Evolutionary conservation across 2,329 filamentous ascomycete genomes (phyloP).

Genomic region (Penicillium sp.): DNA sequence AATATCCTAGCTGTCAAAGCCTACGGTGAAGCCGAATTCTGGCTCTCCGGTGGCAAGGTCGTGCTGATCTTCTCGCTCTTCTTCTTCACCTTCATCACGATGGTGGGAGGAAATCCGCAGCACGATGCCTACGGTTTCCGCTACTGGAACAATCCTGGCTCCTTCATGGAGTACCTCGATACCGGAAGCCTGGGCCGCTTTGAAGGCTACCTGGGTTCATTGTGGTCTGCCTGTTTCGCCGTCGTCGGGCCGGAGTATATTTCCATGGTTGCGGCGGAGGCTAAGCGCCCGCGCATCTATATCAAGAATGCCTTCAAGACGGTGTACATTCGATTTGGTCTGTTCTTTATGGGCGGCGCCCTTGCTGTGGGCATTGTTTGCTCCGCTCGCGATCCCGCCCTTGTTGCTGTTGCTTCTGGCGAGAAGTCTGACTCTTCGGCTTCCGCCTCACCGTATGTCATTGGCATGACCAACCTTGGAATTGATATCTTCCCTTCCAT

Average conservation of each 20-base stretch:
- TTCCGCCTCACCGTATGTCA: slow-evolving; percentile 65
- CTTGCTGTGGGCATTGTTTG: slow-evolving; percentile 72
- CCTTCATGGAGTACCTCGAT: slow-evolving; percentile 68
- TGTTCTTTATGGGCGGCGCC: slow-evolving; percentile 75
- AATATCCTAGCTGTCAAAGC: slow-evolving; percentile 71
- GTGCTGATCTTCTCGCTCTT: slow-evolving; percentile 70
- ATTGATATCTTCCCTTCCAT: slow-evolving; percentile 61
- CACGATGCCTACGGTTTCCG: slow-evolving; percentile 72
- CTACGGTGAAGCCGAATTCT: slow-evolving; percentile 67
- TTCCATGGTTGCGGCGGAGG: slow-evolving; percentile 65
- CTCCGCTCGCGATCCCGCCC: slow-evolving; percentile 62
- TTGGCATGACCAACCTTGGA: slow-evolving; percentile 62
- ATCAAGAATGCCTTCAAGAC: slow-evolving; percentile 76
- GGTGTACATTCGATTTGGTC: slow-evolving; percentile 74
- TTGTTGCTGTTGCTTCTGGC: slow-evolving; percentile 17
- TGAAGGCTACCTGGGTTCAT: slow-evolving; percentile 64
- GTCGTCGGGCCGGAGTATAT: slow-evolving; percentile 69
- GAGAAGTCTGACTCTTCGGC: slow-evolving; percentile 38
- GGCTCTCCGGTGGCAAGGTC: slow-evolving; percentile 62
- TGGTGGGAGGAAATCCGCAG: slow-evolving; percentile 77
- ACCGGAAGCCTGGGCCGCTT: slow-evolving; percentile 64
- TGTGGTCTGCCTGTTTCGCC: slow-evolving; percentile 70
- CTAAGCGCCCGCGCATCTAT: slow-evolving; percentile 67
- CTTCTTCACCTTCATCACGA: slow-evolving; percentile 76
- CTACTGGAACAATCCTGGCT: slow-evolving; percentile 64